Evolutionary conservation across 2,329 filamentous ascomycete species (phyloP), one percentile per base, ranked within the genome.

Genomic region (Aspergillus awamori): DNA sequence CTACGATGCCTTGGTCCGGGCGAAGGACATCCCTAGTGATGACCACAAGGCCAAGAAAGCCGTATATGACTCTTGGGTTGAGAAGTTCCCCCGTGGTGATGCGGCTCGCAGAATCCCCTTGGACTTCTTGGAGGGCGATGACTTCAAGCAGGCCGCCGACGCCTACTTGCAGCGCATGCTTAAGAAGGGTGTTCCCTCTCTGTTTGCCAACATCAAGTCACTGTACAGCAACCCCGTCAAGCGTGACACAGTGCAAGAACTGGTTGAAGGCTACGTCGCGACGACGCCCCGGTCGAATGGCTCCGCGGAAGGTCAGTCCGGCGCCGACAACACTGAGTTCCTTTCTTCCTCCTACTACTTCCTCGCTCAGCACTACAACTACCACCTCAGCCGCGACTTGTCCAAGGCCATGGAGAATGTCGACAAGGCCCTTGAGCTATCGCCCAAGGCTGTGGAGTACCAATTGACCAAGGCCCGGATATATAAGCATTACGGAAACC

Each of bases 311-410:
- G 80, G 81, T 22, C 67, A 73, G 47, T 72, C 76, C 4, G 84
- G 84, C 59, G 83, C 82, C 24, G 81, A 87, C 54, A 79, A 80
- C n/a, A 81, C 81, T 38, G 71, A 74, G 28, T 94, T 94, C 73
- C 84, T 90, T 70, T 86, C 91, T 13, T 91, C 93, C 1, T 91
- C 91, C 13, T 86, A 93, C 53, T 98, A 96, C 78, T 99, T 96
- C 81, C 86, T 99, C 57, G 93, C 93, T 8, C 95, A 98, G 73
- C 96, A 99, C 79, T 96, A 97, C 83, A 95, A 97, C 80, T 97
- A 97, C 76, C 84, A 90, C 75, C 82, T 92, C 61, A 97, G 92
- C 74, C 92, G 93, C 45, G 87, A 98, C 74, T 84, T 98, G 24
- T 70, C 84, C 60, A 95, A 93, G 78, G 94, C 96, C 3, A 85